Percentiles rank a stretch among this genome's conserved stretches.
These are phyloP conservation scores for Plasmodium vinckei DNA, from an alignment of 169 alveolate species.

Conservation along the genomic window DNA sequence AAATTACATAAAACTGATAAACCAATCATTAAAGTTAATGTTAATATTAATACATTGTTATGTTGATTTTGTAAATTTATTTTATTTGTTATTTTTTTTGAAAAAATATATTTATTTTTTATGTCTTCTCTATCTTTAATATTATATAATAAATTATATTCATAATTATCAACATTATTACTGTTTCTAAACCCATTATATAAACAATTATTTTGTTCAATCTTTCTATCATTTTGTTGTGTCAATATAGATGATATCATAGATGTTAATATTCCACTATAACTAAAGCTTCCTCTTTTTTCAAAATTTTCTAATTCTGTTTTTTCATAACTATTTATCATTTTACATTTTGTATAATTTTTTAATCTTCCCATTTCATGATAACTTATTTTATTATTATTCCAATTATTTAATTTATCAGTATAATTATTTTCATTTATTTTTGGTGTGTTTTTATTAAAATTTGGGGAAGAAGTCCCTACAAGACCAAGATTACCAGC, in stretches of 20 bases:
- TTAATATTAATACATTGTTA: constrained; percentile 25
- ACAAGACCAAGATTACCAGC: no score
- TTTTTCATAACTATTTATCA: neutral
- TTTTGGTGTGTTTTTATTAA: no score
- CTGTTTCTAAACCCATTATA: neutral
- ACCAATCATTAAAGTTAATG: constrained; percentile 53
- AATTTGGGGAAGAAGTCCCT: no score
- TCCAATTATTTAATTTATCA: no score
- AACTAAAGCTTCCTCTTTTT: constrained; percentile 39
- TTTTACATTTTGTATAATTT: neutral
- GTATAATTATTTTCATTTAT: no score
- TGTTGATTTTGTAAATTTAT: constrained; percentile 3
- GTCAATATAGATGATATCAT: constrained; percentile 72
- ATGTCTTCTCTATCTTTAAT: neutral
- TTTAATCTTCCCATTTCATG: neutral
- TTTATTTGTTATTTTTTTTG: constrained; percentile 1
- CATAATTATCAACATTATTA: neutral
- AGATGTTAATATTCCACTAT: constrained; percentile 71
- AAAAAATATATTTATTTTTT: neutral
- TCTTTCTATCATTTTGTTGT: constrained; percentile 61
- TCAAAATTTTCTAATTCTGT: neutral
- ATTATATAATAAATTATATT: constrained; percentile 17
- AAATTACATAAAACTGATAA: constrained; percentile 77
- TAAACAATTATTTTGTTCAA: constrained; percentile 32
- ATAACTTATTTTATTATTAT: neutral